Conservation (phyloP, 2,329 filamentous ascomycete species). For the Aureobasidium sp. region DNA sequence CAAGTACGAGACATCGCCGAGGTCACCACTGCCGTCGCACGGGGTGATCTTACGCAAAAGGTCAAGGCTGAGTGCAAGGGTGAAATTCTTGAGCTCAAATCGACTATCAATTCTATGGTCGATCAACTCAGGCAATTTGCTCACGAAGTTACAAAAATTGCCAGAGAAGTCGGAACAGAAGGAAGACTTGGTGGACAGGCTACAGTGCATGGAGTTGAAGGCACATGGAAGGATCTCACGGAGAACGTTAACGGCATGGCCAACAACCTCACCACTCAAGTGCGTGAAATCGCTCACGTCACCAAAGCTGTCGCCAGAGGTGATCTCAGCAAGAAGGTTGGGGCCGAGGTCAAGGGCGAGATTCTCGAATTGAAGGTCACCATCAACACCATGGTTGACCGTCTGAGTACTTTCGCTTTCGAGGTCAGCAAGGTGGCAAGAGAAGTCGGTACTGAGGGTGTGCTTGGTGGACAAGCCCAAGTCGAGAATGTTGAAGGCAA, state of each 20-base stretch:
- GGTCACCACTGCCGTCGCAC: conserved; percentile 45
- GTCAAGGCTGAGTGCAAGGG: conserved; percentile 46
- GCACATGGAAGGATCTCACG: conserved; percentile 47
- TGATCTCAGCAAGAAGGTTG: conserved; percentile 45
- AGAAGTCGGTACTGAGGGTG: conserved; percentile 57
- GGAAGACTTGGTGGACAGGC: conserved; percentile 44
- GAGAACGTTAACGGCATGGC: conserved; percentile 48
- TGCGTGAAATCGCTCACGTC: conserved; percentile 46
- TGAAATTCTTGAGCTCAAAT: conserved; percentile 44
- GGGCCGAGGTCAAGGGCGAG: conserved; percentile 45
- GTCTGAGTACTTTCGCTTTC: conserved; percentile 55
- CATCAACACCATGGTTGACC: conserved; percentile 61
- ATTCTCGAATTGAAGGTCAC: conserved; percentile 70
- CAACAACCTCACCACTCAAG: conserved; percentile 44
- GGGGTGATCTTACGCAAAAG: conserved; percentile 44
- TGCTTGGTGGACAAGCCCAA: conserved; percentile 55
- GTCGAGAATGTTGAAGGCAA: conserved; percentile 59
- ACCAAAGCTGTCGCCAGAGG: conserved; percentile 45
- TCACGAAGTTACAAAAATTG: conserved; percentile 46
- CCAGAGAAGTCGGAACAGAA: conserved; percentile 45
- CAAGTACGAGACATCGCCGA: conserved; percentile 47
- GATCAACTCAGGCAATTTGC: conserved; percentile 46
- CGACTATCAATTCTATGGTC: conserved; percentile 47
- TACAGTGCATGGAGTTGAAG: conserved; percentile 45
- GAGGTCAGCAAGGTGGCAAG: conserved; percentile 59